These are phyloP conservation scores for Gossypium anomalum DNA, from an alignment of 345 rosid genomes.

Conservation along the genomic window DNA sequence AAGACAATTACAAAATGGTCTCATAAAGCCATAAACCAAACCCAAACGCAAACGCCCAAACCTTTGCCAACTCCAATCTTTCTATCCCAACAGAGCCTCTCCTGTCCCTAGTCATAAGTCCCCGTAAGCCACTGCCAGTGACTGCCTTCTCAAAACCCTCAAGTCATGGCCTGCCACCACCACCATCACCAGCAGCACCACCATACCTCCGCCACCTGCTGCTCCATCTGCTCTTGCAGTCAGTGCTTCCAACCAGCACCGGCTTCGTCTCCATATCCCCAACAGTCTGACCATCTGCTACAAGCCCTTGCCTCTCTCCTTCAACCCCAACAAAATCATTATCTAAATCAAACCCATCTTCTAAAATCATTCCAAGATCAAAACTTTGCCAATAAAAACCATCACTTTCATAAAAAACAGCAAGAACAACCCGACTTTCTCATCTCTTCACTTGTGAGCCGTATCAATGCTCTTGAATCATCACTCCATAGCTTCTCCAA, in stretches of 20 bases:
- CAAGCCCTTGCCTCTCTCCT: slow-evolving; percentile 45
- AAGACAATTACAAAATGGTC: background rate
- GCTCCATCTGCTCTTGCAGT: slow-evolving; percentile 23
- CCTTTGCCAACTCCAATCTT: background rate
- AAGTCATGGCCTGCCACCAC: slow-evolving; percentile 51
- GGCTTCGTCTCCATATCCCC: slow-evolving; percentile 18
- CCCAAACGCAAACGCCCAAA: no score
- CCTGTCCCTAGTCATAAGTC: background rate
- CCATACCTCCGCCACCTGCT: slow-evolving; percentile 29
- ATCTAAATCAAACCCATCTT: slow-evolving; percentile 20
- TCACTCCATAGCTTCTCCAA: slow-evolving; percentile 34
- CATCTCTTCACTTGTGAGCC: slow-evolving; percentile 48
- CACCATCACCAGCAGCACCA: slow-evolving; percentile 34
- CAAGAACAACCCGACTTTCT: slow-evolving; percentile 18
- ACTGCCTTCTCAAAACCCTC: slow-evolving; percentile 3
- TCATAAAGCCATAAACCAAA: background rate
- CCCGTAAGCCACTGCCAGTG: background rate
- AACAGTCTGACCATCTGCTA: slow-evolving; percentile 40
- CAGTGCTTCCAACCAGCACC: slow-evolving; percentile 29
- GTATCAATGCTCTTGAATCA: slow-evolving; percentile 48
- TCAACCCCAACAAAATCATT: slow-evolving; percentile 17
- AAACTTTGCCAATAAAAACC: slow-evolving; percentile 12
- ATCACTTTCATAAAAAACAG: slow-evolving; percentile 15
- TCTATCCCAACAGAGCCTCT: slow-evolving; percentile 7
- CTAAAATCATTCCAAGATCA: slow-evolving; percentile 17